Evolutionary conservation across 306 rosid species (phyloP), one percentile per base, ranked within the genome.

Genomic region (Dalbergia oliveri): DNA sequence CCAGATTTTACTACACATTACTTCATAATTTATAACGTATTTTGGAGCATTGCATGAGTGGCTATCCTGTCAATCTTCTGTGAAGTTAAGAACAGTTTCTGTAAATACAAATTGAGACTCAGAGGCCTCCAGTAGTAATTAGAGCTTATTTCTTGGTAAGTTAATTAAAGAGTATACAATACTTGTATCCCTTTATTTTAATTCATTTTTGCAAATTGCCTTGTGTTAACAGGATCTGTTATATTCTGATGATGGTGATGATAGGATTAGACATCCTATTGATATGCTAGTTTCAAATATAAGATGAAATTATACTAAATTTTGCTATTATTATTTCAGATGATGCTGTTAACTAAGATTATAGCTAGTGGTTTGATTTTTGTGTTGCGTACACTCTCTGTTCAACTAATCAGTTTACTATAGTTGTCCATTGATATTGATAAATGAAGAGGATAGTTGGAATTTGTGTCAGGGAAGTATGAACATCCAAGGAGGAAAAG

Each of bases 121-220:
- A 77, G 94, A 94, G 84, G 92, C 87, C 69, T 82, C 84, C 33
- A 53, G 86, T 92, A 89, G 92, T 83, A 85, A 79, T 84, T 87
- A 85, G 86, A 87, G 91, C 89, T 77, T 67, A 79, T 83, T 85
- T 83, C 89, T 88, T 87, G 97, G 97, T 91, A 91, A 92, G 98
- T 84, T 89, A 44, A 72, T 72, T 77, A 73, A 72, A 58, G 35
- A 44, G 58, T 86, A 69, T 15, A 51, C n/a, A 23, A 37, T 58
- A 6, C 35, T 83, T 69, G 54, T 77, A 57, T 19, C 50, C 63
- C 41, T 81, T 78, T 44, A 19, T 72, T n/a, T n/a, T 47, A 51
- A 68, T 54, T 47, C 34, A 65, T 14, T 62, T 62, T 50, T 34
- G 49, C 45, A 3, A 43, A 57, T 37, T 54, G 26, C 58, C 47